Conservation (phyloP, 1,139 yeast genomes). For the Lodderomyces oxycetoniae region DNA sequence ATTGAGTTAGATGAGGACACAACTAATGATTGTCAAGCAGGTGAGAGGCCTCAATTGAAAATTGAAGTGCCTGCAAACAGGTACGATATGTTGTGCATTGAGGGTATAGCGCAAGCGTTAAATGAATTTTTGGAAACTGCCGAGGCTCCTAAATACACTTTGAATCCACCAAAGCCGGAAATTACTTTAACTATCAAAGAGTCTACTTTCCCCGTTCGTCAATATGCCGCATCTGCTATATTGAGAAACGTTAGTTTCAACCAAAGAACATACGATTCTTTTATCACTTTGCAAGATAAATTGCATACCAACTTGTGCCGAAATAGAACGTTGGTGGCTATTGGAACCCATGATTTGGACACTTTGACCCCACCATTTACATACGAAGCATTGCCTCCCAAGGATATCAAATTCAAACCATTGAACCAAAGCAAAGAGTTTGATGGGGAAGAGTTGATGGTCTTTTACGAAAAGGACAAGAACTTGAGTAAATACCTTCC, state of each 20-base stretch:
- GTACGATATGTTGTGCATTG: conserved; percentile 96
- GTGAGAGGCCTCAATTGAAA: conserved; percentile 92
- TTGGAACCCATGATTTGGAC: conserved; percentile 96
- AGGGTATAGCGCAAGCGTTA: conserved; percentile 94
- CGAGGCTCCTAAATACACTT: conserved; percentile 61
- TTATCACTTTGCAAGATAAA: conserved; percentile 94
- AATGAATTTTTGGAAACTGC: conserved; percentile 79
- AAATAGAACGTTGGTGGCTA: conserved; percentile 93
- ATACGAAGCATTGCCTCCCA: conserved; percentile 80
- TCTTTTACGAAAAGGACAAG: conserved; percentile 85
- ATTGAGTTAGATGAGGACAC: conserved; percentile 96
- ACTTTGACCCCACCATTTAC: conserved; percentile 80
- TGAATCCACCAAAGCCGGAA: conserved; percentile 58
- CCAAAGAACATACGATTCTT: conserved; percentile 84
- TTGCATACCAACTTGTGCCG: conserved; percentile 93
- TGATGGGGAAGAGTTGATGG: conserved; percentile 78
- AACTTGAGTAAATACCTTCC: conserved; percentile 85
- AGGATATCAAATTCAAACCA: conserved; percentile 74
- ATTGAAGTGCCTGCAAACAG: conserved; percentile 98
- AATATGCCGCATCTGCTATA: conserved; percentile 91
- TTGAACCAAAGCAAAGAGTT: conserved; percentile 77
- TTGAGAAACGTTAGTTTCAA: conserved; percentile 79
- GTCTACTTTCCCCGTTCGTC: conserved; percentile 72
- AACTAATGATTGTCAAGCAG: conserved; percentile 69
- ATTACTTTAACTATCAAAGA: conserved; percentile 68